These are phyloP conservation scores for Strigomonas galati DNA, from an alignment of 208 protist genomes.

Conservation along the genomic window DNA sequence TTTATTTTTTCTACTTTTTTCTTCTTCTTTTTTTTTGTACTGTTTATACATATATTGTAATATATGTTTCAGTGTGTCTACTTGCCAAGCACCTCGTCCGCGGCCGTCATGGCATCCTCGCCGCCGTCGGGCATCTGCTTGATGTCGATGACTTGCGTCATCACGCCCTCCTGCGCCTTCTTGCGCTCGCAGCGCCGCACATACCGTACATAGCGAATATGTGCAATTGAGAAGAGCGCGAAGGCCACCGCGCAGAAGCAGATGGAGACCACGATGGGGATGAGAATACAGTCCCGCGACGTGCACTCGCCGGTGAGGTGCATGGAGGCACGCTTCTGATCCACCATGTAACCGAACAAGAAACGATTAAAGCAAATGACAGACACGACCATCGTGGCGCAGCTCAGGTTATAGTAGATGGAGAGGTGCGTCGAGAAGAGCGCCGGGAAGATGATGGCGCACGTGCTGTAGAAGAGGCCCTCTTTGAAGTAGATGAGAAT, in stretches of 20 bases:
- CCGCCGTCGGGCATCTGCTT: no score
- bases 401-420: slow-evolving; percentile 67
- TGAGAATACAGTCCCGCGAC: slow-evolving; percentile 34
- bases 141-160: no score
- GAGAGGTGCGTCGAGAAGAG: slow-evolving; percentile 45
- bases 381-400: slow-evolving; percentile 47
- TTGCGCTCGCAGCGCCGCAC: slow-evolving; percentile 15
- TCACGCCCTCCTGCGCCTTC: slow-evolving; percentile 12
- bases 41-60: not conserved
- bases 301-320: slow-evolving; percentile 40
- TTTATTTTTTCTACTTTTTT: no score
- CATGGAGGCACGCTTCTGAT: slow-evolving; percentile 44
- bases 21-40: not conserved
- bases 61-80: not conserved
- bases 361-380: slow-evolving; percentile 70
- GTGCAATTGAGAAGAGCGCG: slow-evolving; percentile 28
- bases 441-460: slow-evolving; percentile 61
- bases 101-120: no score
- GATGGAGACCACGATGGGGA: slow-evolving; percentile 42
- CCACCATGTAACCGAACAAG: slow-evolving; percentile 57
- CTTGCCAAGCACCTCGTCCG: no score
- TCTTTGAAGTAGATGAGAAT: slow-evolving; percentile 71
- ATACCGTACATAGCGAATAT: slow-evolving; percentile 57
- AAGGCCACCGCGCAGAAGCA: slow-evolving; percentile 28
- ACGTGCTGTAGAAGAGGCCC: slow-evolving; percentile 48